Percentiles rank a stretch among this genome's conserved stretches.
Conservation (phyloP, 2,329 filamentous ascomycete genomes). For the Penicillium vulpinum region DNA sequence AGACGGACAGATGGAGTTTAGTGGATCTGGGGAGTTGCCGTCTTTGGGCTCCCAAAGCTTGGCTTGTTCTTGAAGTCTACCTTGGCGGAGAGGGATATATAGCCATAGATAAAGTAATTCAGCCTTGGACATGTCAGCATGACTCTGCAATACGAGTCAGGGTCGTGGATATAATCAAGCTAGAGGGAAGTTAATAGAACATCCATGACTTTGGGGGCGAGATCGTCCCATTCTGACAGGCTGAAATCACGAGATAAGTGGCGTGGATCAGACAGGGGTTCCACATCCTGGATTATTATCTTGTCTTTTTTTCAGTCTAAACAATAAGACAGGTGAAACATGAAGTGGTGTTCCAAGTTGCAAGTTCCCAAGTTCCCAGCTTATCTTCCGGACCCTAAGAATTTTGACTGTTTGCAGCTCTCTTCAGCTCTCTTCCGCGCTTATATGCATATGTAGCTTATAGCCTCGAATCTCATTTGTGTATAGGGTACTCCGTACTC, state of each 20-base stretch:
- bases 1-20: conserved; percentile 15
- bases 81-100: not conserved
- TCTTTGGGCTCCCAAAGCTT: conserved; percentile 13
- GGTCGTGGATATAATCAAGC: not conserved
- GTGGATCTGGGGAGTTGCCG: conserved; percentile 11
- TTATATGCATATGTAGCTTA: not conserved
- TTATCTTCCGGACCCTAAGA: too few species aligned
- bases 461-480: too few species aligned
- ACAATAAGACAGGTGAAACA: not conserved
- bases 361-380: too few species aligned
- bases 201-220: not conserved
- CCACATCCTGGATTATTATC: not conserved
- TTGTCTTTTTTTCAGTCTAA: not conserved
- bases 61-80: not conserved
- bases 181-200: not conserved
- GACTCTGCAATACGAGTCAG: not conserved
- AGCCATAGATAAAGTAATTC: not conserved
- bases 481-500: too few species aligned
- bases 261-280: not conserved
- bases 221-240: conserved; percentile 18
- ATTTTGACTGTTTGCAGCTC: not conserved
- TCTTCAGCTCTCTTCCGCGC: too few species aligned
- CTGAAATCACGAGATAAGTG: conserved; percentile 19
- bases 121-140: not conserved
- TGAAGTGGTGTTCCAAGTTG: too few species aligned